Evolutionary conservation across 2,329 filamentous ascomycete species (phyloP), one percentile per base, ranked within the genome.

Genomic region (Sarocladiaceae sp.): DNA sequence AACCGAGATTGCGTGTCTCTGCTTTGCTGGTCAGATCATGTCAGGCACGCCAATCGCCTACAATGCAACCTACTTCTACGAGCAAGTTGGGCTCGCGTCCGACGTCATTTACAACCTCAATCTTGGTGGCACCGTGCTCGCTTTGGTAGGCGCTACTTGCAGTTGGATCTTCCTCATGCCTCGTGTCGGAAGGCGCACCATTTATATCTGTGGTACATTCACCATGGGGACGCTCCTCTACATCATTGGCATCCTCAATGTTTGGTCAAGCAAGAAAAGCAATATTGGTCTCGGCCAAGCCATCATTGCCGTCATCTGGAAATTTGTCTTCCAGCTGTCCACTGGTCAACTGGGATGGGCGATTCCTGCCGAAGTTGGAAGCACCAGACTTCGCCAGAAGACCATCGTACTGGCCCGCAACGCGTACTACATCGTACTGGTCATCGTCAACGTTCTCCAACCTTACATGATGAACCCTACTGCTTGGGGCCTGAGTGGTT

Each of bases 201-300:
- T 72, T 3, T 68, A 75, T 44, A 57, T 72, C 18, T 55, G 54
- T 19, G 73, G 73, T n/a, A 64, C 70, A 26, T 61, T 63, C 2
- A 54, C 58, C 19, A 61, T 75, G 63, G 51, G 55, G 0, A 10
- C 20, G 13, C 11, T 42, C 20, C 58, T 70, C 2, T 63, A 68
- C 10, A 53, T 64, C 15, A 62, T 76, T n/a, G 62, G 70, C 0
- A 50, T 67, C 2, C 58, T 73, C 42, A 69, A 63, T 45, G 63
- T 60, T 0, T 58, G 83, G 0, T 46, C 53, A 4, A 50, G 64
- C 11, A 46, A 47, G 57, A 50, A 53, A 7, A 20, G 54, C 16
- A 18, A 27, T 6, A 21, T 44, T 5, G 45, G 56, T 49, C 10
- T 51, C 41, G 46, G 45, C 57, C 64, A 66, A 47, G 62, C 63